Evolutionary conservation across 2,329 filamentous ascomycete genomes (phyloP), one percentile per base, ranked within the genome.

Genomic region (Penicillium sclerotigenum): DNA sequence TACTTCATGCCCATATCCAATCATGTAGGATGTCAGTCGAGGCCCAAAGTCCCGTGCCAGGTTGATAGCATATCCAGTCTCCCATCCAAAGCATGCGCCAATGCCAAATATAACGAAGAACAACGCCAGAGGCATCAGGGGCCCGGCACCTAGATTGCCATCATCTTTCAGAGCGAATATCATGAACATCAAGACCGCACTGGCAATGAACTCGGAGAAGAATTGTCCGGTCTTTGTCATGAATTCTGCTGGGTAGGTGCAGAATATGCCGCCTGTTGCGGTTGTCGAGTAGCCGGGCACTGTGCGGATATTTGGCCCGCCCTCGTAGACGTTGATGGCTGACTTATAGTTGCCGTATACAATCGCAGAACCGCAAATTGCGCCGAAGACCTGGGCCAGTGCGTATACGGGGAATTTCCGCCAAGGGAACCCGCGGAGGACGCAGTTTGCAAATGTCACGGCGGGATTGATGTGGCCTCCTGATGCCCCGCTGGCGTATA

Each of bases 31-130:
- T 59, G 88, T 82, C 41, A 90, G 71, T 11, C 87, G 78, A 10
- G 87, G 87, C 0, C 86, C 86, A 67, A 90, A 88, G 61, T 91
- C 88, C 71, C 88, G 80, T 34, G 87, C 87, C 40, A 89, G 72
- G 65, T 90, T 90, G 61, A 90, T 89, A 16, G 87, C 87, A 72
- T 88, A 91, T 36, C 88, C 87, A 1, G 87, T 91, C 70, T 90
- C 83, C 86, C 86, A 90, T 7, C 88, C 88, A 65, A 89, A 90
- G 67, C 85, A 87, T 31, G 85, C 84, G 18, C 87, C 87, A 22
- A 90, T 84, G 8, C 87, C 87, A 66, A 90, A 90, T 59, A 90
- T 85, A 46, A 90, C 76, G 72, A 90, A 89, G 73, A 89, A 88
- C 6, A 90, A 73, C 8, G 77, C 82, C 1, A 90, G 73, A 0